Base-by-base conservation (phyloP, 2,329 filamentous ascomycete species). In the Alternaria postmessia region DNA sequence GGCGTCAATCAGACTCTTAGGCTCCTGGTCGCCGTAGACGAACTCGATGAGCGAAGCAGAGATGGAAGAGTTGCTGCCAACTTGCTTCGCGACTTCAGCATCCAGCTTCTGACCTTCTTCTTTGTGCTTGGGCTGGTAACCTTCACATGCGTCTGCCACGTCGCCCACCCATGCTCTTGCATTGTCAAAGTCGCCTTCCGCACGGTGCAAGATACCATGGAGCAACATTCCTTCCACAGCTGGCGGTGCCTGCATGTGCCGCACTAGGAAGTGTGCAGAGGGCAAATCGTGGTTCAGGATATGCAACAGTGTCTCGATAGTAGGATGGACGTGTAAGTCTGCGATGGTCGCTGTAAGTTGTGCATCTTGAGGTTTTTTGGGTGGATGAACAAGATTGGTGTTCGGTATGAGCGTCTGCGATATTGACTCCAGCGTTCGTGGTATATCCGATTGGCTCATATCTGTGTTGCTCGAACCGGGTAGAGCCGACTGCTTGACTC, bases 141-240 rank as follows among this genome's bases (percentile, higher is more conserved):
- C 71, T 59, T 79, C 80, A 79, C 51, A 79, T 66, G 39, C 63
- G 56, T 66, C 73, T 5, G 39, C 51, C 11, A 85, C 81, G 67
- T 85, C 80, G 1, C 72, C 64, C 54, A 84, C 81, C 84, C 83
- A 86, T 0, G 80, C 79, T 34, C 81, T 67, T 7, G 82, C 79
- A 62, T 86, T 85, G 24, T 80, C 73, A 53, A 82, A 79, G 57
- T 85, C 83, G 4, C 83, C 83, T 69, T 86, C 84, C 26, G 84
- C 76, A 1, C 83, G 75, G 58, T 85, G 83, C 61, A 86, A 67
- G 14, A 86, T 81, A 4, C 80, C 80, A 62, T 85, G 84, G 2
- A 85, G 74, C 39, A 82, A 80, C 83, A 86, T 86, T 16, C 80
- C 81, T 61, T 85, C 84, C 41, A 77, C 76, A 0, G 81, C 81